phyloP scores from a whole-genome alignment of 331 rosid genomes.

The Phaseolus coccineus region DNA sequence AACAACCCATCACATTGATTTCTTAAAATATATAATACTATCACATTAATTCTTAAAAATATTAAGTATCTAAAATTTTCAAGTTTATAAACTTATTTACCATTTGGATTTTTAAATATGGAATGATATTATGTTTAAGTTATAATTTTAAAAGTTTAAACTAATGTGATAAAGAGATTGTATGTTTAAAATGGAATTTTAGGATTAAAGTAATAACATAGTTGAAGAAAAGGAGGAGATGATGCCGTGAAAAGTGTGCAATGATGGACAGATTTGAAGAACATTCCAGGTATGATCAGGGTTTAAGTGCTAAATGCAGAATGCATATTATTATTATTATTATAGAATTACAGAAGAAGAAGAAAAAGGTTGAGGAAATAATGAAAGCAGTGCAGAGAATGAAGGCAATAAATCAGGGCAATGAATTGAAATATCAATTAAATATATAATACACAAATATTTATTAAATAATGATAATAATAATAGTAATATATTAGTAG shows the following conservation, averaged over 20 bases:
- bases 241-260: slow-evolving; percentile 4
- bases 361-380: neutral
- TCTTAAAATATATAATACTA: too few relatives aligned
- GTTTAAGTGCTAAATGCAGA: neutral
- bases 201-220: neutral
- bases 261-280: slow-evolving; percentile 45
- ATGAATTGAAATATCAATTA: neutral
- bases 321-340: neutral
- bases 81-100: too few relatives aligned
- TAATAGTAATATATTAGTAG: too few relatives aligned
- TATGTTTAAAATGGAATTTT: too few relatives aligned
- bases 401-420: slow-evolving; percentile 39
- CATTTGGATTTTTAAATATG: too few relatives aligned
- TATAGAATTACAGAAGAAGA: slow-evolving; percentile 16
- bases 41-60: too few relatives aligned
- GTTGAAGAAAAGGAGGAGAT: neutral
- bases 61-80: too few relatives aligned
- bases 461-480: too few relatives aligned
- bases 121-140: too few relatives aligned
- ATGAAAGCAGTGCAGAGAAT: slow-evolving; percentile 54
- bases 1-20: too few relatives aligned
- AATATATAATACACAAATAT: neutral
- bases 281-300: slow-evolving; percentile 60
- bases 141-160: too few relatives aligned
- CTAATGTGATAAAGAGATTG: too few relatives aligned